phyloP scores from a whole-genome alignment of 2,329 filamentous ascomycete species.

The Paracorniculantispora psalliotae region DNA sequence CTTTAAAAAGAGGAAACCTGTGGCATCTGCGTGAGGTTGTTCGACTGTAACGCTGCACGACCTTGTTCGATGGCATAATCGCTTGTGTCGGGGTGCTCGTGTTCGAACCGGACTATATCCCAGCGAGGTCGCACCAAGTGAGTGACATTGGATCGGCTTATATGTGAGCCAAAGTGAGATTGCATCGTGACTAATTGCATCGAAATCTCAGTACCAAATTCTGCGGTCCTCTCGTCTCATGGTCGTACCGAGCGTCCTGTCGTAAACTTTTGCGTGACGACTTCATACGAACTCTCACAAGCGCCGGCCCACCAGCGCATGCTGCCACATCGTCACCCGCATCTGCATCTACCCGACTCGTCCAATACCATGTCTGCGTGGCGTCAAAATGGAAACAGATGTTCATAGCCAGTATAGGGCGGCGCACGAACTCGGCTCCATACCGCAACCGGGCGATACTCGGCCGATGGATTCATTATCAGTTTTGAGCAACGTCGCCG shows the following conservation, averaged over 20 bases:
- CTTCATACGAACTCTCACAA: slow-evolving; percentile 8
- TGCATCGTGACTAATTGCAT: not conserved
- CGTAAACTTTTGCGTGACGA: not conserved
- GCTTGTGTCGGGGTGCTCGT: not conserved
- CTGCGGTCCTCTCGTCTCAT: not conserved
- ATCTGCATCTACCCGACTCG: slow-evolving; percentile 3
- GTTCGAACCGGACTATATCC: slow-evolving; percentile 2
- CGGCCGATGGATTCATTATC: slow-evolving; percentile 3
- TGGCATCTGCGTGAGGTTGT: not conserved
- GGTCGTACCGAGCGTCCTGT: not conserved
- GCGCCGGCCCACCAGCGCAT: not conserved
- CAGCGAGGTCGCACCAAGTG: slow-evolving; percentile 8
- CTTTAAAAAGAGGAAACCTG: not conserved
- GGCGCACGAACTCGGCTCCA: not conserved
- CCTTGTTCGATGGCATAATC: not conserved
- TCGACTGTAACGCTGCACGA: not conserved
- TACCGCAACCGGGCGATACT: not conserved
- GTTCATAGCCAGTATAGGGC: slow-evolving; percentile 5
- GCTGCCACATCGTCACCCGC: not conserved
- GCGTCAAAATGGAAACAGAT: slow-evolving; percentile 10
- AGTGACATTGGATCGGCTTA: slow-evolving; percentile 11
- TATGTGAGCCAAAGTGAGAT: slow-evolving; percentile 10
- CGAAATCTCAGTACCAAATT: not conserved
- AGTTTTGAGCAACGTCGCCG: not conserved
- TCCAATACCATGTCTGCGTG: slow-evolving; percentile 3